phyloP scores from a whole-genome alignment of 2,329 filamentous ascomycete species.

The Arthroderma sp. region DNA sequence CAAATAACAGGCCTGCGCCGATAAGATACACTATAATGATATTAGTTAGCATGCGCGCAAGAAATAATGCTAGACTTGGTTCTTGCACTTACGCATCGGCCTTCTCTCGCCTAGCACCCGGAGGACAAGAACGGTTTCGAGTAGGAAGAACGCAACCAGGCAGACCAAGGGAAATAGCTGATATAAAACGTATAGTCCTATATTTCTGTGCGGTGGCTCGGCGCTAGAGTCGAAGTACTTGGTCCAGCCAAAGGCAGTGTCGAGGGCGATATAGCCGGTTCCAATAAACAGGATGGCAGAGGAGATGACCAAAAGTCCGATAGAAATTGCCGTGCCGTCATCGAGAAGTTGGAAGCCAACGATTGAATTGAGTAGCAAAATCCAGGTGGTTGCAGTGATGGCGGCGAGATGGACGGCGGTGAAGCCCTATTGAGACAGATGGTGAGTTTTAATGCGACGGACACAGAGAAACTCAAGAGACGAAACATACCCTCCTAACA shows the following conservation, averaged over 20 bases:
- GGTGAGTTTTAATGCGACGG: background rate
- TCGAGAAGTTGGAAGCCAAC: conserved; percentile 91
- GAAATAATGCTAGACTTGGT: background rate
- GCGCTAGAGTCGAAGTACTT: conserved; percentile 55
- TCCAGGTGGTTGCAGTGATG: conserved; percentile 78
- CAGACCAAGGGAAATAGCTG: conserved; percentile 81
- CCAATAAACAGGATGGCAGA: conserved; percentile 65
- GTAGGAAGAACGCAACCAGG: conserved; percentile 71
- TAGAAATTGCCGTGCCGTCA: conserved; percentile 74
- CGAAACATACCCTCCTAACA: conserved; percentile 53
- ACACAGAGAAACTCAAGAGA: background rate
- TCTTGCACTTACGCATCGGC: conserved; percentile 57
- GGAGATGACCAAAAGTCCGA: conserved; percentile 62
- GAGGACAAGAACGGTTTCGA: conserved; percentile 74
- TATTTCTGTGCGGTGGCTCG: conserved; percentile 49
- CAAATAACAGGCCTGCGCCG: conserved; percentile 66
- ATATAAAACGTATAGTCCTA: conserved; percentile 87
- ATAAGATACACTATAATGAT: conserved; percentile 52
- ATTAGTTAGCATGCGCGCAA: conserved; percentile 1
- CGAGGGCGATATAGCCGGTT: conserved; percentile 88
- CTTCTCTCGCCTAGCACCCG: conserved; percentile 73
- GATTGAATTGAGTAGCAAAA: conserved; percentile 78
- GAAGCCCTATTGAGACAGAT: conserved; percentile 49
- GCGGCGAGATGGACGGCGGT: conserved; percentile 80
- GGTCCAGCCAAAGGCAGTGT: conserved; percentile 81